phyloP scores from a whole-genome alignment of 768 basidiomycete species.

The Mycena olivaceomarginata region DNA sequence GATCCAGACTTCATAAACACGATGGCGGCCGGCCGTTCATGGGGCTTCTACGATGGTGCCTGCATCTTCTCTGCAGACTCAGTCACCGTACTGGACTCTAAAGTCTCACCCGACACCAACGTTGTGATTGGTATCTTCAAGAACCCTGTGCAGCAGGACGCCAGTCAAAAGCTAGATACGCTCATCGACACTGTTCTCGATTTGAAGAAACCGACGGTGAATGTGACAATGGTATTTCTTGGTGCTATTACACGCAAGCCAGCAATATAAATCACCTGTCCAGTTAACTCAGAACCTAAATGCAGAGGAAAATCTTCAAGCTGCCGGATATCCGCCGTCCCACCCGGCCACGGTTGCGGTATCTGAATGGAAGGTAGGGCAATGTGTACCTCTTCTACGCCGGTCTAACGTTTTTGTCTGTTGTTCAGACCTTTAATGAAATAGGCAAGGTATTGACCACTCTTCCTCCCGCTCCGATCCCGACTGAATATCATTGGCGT shows the following conservation, averaged over 20 bases:
- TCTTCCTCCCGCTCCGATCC: neutral
- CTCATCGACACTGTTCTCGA: neutral
- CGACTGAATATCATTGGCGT: neutral
- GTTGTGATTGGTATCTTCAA: conserved; percentile 8
- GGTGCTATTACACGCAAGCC: neutral
- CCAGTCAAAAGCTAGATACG: neutral
- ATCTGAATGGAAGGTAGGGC: conserved; percentile 6
- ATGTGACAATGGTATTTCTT: conserved; percentile 5
- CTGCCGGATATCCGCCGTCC: conserved; percentile 16
- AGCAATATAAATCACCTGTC: neutral
- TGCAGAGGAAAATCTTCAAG: conserved; percentile 11
- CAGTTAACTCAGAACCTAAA: conserved; percentile 19
- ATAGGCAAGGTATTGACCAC: conserved; percentile 5
- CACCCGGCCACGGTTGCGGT: conserved; percentile 11
- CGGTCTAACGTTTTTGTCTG: neutral
- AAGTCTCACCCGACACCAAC: conserved; percentile 6
- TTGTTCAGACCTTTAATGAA: conserved; percentile 6
- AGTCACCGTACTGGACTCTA: conserved; percentile 10
- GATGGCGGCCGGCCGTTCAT: conserved; percentile 16
- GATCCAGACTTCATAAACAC: conserved; percentile 24
- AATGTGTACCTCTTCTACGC: conserved; percentile 12
- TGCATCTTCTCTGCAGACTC: conserved; percentile 17
- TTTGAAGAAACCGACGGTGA: conserved; percentile 14
- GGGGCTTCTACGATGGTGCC: conserved; percentile 24
- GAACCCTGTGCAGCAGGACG: neutral